A percentile compares a stretch with the other conserved stretches of the same genome.
Evolutionary conservation across 257 asterid species (phyloP).

Genomic region (Fraxinus quadrangulata): DNA sequence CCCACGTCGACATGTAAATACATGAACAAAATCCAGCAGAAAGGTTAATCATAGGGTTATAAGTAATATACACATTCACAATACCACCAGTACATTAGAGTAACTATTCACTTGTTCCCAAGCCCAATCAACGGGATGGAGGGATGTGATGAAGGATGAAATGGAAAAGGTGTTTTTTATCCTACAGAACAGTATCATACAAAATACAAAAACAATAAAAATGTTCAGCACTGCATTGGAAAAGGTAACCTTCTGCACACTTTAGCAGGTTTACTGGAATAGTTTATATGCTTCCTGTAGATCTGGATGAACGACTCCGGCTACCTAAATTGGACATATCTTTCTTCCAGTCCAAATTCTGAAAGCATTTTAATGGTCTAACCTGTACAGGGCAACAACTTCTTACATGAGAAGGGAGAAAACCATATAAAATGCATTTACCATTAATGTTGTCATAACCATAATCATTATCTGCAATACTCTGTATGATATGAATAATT

Average conservation of each 20-base stretch:
- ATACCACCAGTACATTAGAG: background rate
- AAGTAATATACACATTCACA: background rate
- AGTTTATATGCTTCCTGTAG: slow-evolving; percentile 37
- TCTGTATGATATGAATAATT: background rate
- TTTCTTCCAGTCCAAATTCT: slow-evolving; percentile 59
- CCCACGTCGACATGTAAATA: background rate
- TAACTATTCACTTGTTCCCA: background rate
- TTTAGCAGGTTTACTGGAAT: background rate
- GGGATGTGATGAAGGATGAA: background rate
- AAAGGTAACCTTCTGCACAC: slow-evolving; percentile 5
- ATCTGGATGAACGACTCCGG: slow-evolving; percentile 43
- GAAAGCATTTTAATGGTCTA: slow-evolving; percentile 77
- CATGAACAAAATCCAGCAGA: background rate
- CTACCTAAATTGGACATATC: slow-evolving; percentile 46
- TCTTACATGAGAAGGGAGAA: background rate
- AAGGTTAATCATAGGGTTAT: background rate
- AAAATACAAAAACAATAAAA: background rate
- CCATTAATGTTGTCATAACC: background rate
- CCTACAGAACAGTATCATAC: background rate
- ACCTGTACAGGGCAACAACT: slow-evolving; percentile 47
- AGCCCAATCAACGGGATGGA: background rate
- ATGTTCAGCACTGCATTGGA: background rate
- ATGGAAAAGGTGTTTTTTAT: background rate
- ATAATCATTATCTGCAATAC: background rate
- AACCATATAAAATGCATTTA: background rate